Conservation (phyloP, 2,329 filamentous ascomycete genomes). For the Fusarium globosum region DNA sequence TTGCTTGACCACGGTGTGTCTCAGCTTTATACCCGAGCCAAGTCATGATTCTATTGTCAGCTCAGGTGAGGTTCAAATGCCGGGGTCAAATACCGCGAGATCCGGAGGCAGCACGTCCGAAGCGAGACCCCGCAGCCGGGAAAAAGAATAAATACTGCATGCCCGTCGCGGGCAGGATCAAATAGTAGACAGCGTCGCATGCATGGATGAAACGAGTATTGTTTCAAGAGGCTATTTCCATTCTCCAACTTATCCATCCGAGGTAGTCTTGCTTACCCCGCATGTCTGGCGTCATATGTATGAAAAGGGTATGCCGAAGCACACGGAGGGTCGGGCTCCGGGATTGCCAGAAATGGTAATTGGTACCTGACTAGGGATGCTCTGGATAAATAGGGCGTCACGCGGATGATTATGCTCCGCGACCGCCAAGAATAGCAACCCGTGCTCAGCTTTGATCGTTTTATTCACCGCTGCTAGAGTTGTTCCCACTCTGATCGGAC, state of each 20-base stretch:
- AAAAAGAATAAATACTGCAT: not conserved
- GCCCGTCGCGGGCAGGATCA: not conserved
- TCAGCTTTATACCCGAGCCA: not conserved
- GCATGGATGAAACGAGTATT: not conserved
- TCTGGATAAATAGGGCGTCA: not conserved
- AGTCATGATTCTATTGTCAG: not conserved
- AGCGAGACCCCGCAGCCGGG: not conserved
- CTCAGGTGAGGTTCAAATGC: not conserved
- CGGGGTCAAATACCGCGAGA: slow-evolving; percentile 8
- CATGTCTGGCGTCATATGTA: not conserved
- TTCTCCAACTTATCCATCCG: not conserved
- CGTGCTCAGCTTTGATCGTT: too few species aligned
- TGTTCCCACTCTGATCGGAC: too few species aligned
- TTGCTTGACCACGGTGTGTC: not conserved
- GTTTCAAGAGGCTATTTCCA: not conserved
- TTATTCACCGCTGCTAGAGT: too few species aligned
- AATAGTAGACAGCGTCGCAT: not conserved
- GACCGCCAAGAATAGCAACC: not conserved
- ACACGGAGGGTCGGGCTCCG: not conserved
- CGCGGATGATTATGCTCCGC: not conserved
- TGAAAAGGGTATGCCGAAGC: not conserved
- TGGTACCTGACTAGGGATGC: not conserved
- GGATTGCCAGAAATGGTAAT: not conserved
- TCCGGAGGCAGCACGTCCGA: not conserved
- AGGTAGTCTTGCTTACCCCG: not conserved